Percentiles rank a stretch among this genome's conserved stretches.
phyloP scores from a whole-genome alignment of 192 early-diverging fungal genomes.

The Blastocladiella britannica region DNA sequence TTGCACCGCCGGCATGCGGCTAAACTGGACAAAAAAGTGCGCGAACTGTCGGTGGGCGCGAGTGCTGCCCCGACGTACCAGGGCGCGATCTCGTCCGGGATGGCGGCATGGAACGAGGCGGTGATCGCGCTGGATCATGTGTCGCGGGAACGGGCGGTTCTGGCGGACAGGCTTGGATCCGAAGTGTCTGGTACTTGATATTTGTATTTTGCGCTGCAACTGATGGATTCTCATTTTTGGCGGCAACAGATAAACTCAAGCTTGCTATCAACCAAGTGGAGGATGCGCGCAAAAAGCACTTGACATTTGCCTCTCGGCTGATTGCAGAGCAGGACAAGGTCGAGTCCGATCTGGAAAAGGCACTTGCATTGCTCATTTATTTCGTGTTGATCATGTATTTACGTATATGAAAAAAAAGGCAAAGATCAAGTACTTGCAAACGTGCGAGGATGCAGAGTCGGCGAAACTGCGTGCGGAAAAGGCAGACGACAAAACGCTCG shows the following conservation, averaged over 20 bases:
- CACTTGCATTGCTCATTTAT: no score
- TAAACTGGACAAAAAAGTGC: neutral
- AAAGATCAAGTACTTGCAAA: neutral
- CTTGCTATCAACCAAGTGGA: no score
- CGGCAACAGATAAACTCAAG: no score
- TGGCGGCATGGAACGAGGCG: no score
- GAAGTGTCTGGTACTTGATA: neutral
- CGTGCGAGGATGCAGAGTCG: neutral
- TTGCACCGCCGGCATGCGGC: neutral
- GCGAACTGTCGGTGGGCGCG: neutral
- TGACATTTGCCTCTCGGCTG: neutral
- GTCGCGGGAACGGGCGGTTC: neutral
- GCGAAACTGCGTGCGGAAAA: neutral
- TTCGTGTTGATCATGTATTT: no score
- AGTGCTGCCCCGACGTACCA: neutral
- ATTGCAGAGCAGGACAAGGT: neutral
- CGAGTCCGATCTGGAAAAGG: no score
- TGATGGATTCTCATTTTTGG: no score
- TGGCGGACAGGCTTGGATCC: neutral
- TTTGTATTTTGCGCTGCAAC: no score
- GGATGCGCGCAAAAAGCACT: no score
- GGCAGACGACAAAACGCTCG: neutral
- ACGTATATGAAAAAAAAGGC: no score
- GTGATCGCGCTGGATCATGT: no score
- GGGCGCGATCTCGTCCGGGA: no score